Base-by-base conservation (phyloP, 129 eudicot species). In the Scalesia atractyloides region DNA sequence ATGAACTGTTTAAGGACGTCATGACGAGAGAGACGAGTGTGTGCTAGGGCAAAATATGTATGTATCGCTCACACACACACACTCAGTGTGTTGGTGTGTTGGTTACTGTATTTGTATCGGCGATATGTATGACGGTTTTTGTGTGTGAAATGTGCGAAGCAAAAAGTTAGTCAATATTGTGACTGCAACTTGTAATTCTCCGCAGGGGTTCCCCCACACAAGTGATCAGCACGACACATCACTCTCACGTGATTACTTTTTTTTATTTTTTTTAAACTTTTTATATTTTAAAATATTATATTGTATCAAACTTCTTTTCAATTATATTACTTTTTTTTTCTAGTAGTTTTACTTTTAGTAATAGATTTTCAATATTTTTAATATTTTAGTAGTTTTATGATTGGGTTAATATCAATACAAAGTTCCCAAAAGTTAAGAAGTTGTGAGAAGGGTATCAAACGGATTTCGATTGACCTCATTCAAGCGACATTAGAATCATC, bases 1-100 rank as follows among this genome's bases (percentile, higher is more conserved):
- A 73, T n/a, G 77, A 73, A 16, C 22, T 19, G 62, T 62, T 73
- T 56, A 73, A 49, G 50, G 77, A 73, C 62, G 49, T 73, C 77
- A 73, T 73, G 51, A 69, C 70, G 70, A 62, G 70, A 62, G 70
- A 73, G 69, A 48, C 18, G 77, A 73, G 60, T 16, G 34, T 16
- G 66, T 63, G 47, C 53, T 6, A 17, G 51, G 48, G 61, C 62
- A 33, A 59, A 62, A 19, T 71, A 15, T n/a, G 5, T 53, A 7
- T 34, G 4, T 70, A 64, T 12, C 34, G 3, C 52, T 36, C 51
- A 18, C 50, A 36, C 39, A 19, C 30, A 16, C 14, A 20, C 17
- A 22, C 46, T 49, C 53, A 8, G 46, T 6, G 46, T 7, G 46
- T 30, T 39, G 6, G 33, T 26, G 65, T 59, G 10, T 6, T 9